Evolutionary conservation across 306 rosid genomes (phyloP), one percentile per base, ranked within the genome.

Genomic region (Begonia masoniana): DNA sequence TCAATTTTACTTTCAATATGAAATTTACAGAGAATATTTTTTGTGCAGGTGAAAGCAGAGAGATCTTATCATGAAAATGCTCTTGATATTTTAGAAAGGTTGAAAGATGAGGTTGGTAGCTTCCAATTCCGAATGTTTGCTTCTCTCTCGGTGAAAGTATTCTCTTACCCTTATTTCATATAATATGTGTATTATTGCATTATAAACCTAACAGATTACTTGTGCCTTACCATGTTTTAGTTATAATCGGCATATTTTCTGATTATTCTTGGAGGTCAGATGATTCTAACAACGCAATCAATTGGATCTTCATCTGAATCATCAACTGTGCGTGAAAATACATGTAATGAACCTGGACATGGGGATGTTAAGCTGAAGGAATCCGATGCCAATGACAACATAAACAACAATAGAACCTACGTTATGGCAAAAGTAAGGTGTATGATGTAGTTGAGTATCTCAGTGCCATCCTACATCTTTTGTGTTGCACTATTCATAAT

Each of bases 41-140:
- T 54, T 57, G 64, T 69, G 59, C 67, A 89, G 97, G 94, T 85
- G 36, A 73, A 85, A 62, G 91, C 91, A 49, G 97, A 89, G 78
- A 78, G 78, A 82, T 58, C 78, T 51, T 85, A 70, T 76, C 95
- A 89, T 68, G 85, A 71, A 56, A 74, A 76, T 69, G 83, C 80
- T 51, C 89, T 89, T 76, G 62, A 62, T 56, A 62, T 80, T 73
- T 65, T 89, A 56, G 95, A 89, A 57, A 80, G 74, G 67, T 70
- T 85, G 58, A 71, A 82, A 61, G 62, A 80, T 19, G 95, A 85
- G 94, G 94, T 89, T 62, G 63, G 77, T 48, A 24, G 14, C 64
- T 16, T 60, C 39, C 39, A 31, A 31, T 35, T 47, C 13, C 5
- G 42, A 24, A 12, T 58, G 52, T 41, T 10, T 58, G 14, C 15